phyloP scores from a whole-genome alignment of 768 basidiomycete genomes.

The Phanerochaete carnosa region DNA sequence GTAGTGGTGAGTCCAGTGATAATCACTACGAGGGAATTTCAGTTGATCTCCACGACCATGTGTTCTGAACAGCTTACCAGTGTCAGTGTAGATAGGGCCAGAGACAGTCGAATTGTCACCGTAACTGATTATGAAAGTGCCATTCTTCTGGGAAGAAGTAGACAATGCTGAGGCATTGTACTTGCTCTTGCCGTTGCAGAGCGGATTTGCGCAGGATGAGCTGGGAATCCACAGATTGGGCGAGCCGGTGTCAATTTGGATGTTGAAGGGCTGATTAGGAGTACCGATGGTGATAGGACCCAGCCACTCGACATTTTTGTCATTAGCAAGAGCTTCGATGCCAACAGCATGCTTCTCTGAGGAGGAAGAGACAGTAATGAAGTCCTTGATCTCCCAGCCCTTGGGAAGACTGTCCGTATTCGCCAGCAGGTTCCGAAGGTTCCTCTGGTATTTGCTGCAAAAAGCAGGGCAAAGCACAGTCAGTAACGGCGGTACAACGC shows the following conservation, averaged over 20 bases:
- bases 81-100: too few species aligned
- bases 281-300: conserved; percentile 30
- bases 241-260: too few species aligned
- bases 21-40: conserved; percentile 27
- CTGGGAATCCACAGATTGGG: conserved; percentile 20
- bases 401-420: conserved; percentile 28
- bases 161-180: conserved; percentile 21
- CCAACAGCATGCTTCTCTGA: conserved; percentile 14
- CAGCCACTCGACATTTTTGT: conserved; percentile 37
- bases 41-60: neutral
- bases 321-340: conserved; percentile 30
- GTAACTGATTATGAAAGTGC: conserved; percentile 32
- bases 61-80: conserved; percentile 15
- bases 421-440: conserved; percentile 33
- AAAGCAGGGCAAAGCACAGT: neutral
- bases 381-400: conserved; percentile 29
- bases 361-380: conserved; percentile 17
- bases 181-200: conserved; percentile 11
- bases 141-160: conserved; percentile 22
- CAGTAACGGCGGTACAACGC: neutral
- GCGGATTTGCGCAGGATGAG: conserved; percentile 14
- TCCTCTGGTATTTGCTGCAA: conserved; percentile 35
- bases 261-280: conserved; percentile 9
- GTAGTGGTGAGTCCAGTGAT: conserved; percentile 39
- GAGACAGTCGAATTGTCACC: conserved; percentile 36